A percentile compares a stretch with the other conserved stretches of the same genome.
These are phyloP conservation scores for Pinus taeda DNA, from an alignment of 75 land plant species.

Conservation along the genomic window DNA sequence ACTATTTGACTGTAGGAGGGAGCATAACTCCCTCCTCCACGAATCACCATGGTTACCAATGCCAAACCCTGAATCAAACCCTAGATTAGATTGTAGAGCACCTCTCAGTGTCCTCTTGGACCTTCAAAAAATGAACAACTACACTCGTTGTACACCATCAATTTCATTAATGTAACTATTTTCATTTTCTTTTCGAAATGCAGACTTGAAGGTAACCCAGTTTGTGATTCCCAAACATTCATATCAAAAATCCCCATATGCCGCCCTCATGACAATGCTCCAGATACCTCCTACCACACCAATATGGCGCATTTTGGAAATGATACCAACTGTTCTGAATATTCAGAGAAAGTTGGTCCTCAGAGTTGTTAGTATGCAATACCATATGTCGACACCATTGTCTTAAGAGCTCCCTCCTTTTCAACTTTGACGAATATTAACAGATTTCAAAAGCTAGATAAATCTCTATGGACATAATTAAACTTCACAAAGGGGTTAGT, in stretches of 20 bases:
- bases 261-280: constrained; percentile 12
- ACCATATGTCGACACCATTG: constrained; percentile 47
- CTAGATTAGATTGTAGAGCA: too few species aligned
- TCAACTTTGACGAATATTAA: too few species aligned
- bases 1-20: too few species aligned
- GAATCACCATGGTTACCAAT: too few species aligned
- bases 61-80: too few species aligned
- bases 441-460: constrained; percentile 15
- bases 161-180: neutral
- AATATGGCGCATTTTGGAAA: constrained; percentile 36
- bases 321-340: constrained; percentile 24
- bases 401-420: constrained; percentile 42
- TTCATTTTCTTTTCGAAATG: neutral
- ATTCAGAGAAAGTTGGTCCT: constrained; percentile 35
- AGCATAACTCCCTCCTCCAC: too few species aligned
- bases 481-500: constrained; percentile 35
- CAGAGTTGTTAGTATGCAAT: constrained; percentile 57
- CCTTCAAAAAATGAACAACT: too few species aligned
- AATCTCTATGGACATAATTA: neutral
- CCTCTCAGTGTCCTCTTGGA: too few species aligned
- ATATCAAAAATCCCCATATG: constrained; percentile 30
- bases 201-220: constrained; percentile 64
- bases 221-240: too few species aligned
- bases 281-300: constrained; percentile 30
- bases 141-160: too few species aligned